These are phyloP conservation scores for Tulasnella sp. DNA, from an alignment of 768 basidiomycete genomes.

Conservation along the genomic window DNA sequence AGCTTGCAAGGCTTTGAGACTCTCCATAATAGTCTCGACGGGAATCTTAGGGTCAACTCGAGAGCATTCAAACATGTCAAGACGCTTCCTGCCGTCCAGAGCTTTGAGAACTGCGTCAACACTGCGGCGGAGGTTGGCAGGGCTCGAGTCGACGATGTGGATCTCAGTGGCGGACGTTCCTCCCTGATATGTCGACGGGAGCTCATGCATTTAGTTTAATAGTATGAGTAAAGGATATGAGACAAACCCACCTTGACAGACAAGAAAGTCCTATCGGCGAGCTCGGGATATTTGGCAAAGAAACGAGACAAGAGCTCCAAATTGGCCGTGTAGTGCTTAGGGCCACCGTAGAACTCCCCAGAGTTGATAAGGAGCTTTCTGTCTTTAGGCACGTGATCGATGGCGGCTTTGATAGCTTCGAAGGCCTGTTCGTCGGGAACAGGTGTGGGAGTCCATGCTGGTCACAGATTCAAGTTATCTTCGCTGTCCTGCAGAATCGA, in stretches of 20 bases:
- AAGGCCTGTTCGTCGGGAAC: conserved; percentile 54
- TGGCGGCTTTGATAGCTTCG: conserved; percentile 46
- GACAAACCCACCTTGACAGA: conserved; percentile 36
- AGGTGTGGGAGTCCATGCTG: conserved; percentile 38
- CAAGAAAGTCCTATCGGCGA: conserved; percentile 33
- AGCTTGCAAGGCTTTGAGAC: conserved; percentile 40
- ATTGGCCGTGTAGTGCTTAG: conserved; percentile 27
- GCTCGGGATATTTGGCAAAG: conserved; percentile 39
- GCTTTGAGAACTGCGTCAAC: conserved; percentile 39
- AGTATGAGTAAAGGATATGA: conserved; percentile 34
- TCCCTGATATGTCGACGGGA: conserved; percentile 6
- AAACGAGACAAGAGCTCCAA: conserved; percentile 34
- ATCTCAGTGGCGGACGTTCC: neutral
- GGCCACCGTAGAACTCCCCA: conserved; percentile 35
- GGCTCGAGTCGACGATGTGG: neutral
- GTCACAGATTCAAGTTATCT: conserved; percentile 20
- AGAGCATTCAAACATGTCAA: conserved; percentile 55
- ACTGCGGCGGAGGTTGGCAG: conserved; percentile 42
- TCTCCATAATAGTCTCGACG: conserved; percentile 40
- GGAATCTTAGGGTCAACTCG: conserved; percentile 39
- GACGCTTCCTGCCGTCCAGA: conserved; percentile 44
- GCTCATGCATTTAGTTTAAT: no score
- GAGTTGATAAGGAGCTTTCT: conserved; percentile 45
- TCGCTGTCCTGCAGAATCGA: neutral
- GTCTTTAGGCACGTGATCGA: conserved; percentile 29